phyloP scores from a whole-genome alignment of 148 eudicot species.

The Oxyria digyna region DNA sequence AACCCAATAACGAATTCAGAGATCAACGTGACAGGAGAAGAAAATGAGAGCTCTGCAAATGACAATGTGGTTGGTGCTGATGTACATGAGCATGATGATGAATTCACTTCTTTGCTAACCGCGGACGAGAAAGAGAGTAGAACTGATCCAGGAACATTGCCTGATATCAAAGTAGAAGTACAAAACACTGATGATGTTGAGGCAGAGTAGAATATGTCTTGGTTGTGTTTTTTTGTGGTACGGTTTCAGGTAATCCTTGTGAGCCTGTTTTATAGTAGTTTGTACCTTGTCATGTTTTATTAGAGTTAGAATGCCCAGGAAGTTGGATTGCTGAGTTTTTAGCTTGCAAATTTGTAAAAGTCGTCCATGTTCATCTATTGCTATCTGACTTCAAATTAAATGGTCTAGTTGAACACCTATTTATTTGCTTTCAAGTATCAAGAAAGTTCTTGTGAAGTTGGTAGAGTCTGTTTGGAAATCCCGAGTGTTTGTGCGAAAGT shows the following conservation, averaged over 20 bases:
- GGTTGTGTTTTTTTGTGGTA: background rate
- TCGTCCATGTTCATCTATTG: background rate
- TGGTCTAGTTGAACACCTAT: background rate
- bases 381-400: background rate
- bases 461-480: background rate
- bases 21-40: conserved; percentile 17
- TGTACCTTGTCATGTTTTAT: background rate
- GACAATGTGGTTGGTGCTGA: conserved; percentile 21
- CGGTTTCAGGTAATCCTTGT: conserved; percentile 6
- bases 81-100: conserved; percentile 37
- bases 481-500: background rate
- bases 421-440: no score
- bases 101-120: conserved; percentile 25
- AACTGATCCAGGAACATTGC: conserved; percentile 41
- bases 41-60: conserved; percentile 22
- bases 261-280: conserved; percentile 1
- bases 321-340: background rate
- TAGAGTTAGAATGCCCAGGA: conserved; percentile 4
- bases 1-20: conserved; percentile 17
- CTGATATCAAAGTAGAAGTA: conserved; percentile 54
- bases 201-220: conserved; percentile 22
- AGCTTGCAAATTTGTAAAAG: conserved; percentile 2
- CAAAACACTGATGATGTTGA: conserved; percentile 34
- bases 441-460: background rate
- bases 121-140: conserved; percentile 42